Base-by-base conservation (phyloP, 805 yeast species). In the Saccharomycopsis fermentans region DNA sequence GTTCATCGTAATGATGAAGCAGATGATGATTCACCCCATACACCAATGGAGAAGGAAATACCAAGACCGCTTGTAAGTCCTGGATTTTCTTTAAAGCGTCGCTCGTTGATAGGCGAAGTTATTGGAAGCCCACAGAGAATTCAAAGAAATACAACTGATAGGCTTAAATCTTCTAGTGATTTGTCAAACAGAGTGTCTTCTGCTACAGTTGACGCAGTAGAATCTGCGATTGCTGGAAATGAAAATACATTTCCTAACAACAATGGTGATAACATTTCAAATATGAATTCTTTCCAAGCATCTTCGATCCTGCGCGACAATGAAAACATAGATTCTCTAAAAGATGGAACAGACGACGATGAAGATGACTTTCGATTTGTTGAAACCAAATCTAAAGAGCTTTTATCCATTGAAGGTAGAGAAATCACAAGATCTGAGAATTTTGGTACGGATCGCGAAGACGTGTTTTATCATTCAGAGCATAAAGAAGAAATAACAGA, bases 51-150 rank as follows among this genome's bases (percentile, higher is more conserved):
- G 24, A 60, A 60, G n/a, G 59, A 58, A 21, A 54, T 58, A 9
- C 61, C 37, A 16, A 58, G 59, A 5, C 63, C 63, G n/a, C 27
- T 54, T 11, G 61, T 58, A 6, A 54, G 59, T 43, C 63, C 63
- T 8, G 58, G 56, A 9, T 56, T 60, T 39, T 36, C 58, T 8
- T 52, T 51, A 16, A 58, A 60, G 48, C 54, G 61, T 17, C 59
- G 63, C 19, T 56, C 59, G 17, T 58, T 60, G 34, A 56, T 60
- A 21, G 59, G 63, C n/a, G 61, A 60, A 34, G 61, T 60, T 6
- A 26, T 43, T 21, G 27, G 19, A 29, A 48, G 55, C n/a, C 54
- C 27, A 19, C 43, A 58, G 29, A 59, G 57, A 43, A 16, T 51
- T n/a, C 58, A 54, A 16, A 59, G 55, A 21, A 35, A 26, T 4